Percentiles rank a stretch among this genome's conserved stretches.
phyloP scores from a whole-genome alignment of 768 basidiomycete genomes.

The Suillus subluteus region DNA sequence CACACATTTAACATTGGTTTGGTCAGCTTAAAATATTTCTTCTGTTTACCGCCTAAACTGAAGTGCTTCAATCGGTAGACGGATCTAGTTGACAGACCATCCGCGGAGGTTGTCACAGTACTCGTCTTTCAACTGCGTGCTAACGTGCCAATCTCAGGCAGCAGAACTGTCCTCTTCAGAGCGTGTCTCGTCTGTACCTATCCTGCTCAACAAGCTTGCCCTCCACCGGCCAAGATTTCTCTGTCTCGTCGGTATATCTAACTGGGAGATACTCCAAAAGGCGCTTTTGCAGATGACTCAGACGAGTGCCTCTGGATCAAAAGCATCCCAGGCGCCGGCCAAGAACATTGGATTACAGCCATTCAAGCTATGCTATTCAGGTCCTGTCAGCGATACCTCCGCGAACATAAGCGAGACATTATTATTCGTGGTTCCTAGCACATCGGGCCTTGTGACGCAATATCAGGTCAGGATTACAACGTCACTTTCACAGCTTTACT shows the following conservation, averaged over 20 bases:
- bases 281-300: slow-evolving; percentile 35
- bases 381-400: slow-evolving; percentile 5
- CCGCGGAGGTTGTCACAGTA: slow-evolving; percentile 50
- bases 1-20: slow-evolving; percentile 63
- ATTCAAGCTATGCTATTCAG: slow-evolving; percentile 25
- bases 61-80: slow-evolving; percentile 48
- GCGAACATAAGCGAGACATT: slow-evolving; percentile 54
- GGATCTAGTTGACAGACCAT: slow-evolving; percentile 73
- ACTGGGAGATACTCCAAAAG: slow-evolving; percentile 50
- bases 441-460: slow-evolving; percentile 73
- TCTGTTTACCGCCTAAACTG: background rate
- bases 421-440: slow-evolving; percentile 77
- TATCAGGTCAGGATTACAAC: slow-evolving; percentile 57
- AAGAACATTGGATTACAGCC: slow-evolving; percentile 27
- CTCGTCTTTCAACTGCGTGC: background rate
- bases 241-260: slow-evolving; percentile 79
- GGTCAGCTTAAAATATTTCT: slow-evolving; percentile 43
- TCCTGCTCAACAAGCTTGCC: slow-evolving; percentile 61
- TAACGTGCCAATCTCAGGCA: slow-evolving; percentile 41
- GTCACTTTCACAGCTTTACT: background rate
- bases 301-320: slow-evolving; percentile 11
- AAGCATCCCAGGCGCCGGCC: slow-evolving; percentile 11
- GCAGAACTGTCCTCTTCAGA: slow-evolving; percentile 58
- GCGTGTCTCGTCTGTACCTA: slow-evolving; percentile 55
- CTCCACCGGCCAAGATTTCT: slow-evolving; percentile 63